phyloP scores from a whole-genome alignment of 2,329 filamentous ascomycete genomes.

The Colletotrichum destructivum region DNA sequence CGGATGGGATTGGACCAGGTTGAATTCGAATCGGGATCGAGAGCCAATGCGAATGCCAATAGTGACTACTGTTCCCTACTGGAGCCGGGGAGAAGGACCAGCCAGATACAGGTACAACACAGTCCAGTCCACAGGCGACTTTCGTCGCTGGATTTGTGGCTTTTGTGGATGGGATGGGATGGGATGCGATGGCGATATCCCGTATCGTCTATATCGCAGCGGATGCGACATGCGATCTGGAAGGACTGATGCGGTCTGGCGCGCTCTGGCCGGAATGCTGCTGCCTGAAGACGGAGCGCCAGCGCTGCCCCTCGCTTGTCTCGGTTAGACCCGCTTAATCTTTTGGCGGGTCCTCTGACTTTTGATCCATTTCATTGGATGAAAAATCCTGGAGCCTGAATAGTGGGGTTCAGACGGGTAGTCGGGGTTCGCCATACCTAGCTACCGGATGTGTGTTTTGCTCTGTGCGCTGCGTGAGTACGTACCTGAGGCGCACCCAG shows the following conservation, averaged over 20 bases:
- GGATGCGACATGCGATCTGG: not conserved
- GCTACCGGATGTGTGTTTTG: not conserved
- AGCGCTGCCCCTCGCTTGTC: conserved; percentile 26
- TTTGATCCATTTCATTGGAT: not conserved
- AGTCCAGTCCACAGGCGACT: too few species aligned
- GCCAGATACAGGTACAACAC: too few species aligned
- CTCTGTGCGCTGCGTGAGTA: too few species aligned
- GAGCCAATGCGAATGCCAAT: too few species aligned
- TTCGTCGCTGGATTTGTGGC: too few species aligned
- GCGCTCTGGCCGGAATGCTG: conserved; percentile 35
- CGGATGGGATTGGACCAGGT: not conserved
- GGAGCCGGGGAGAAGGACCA: too few species aligned
- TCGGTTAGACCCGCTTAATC: conserved; percentile 15
- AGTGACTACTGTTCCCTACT: too few species aligned
- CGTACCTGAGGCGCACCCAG: too few species aligned
- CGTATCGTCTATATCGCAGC: too few species aligned
- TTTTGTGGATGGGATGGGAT: too few species aligned
- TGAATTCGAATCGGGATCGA: not conserved
- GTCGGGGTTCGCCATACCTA: conserved; percentile 1
- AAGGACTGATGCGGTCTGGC: not conserved
- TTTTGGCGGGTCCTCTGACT: not conserved
- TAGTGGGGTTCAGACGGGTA: conserved; percentile 14
- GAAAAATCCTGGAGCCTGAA: conserved; percentile 32
- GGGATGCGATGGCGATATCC: not conserved
- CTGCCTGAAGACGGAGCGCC: conserved; percentile 33